Evolutionary conservation across 768 basidiomycete genomes (phyloP), one percentile per base, ranked within the genome.

Genomic region (Stropharia rugosoannulata): DNA sequence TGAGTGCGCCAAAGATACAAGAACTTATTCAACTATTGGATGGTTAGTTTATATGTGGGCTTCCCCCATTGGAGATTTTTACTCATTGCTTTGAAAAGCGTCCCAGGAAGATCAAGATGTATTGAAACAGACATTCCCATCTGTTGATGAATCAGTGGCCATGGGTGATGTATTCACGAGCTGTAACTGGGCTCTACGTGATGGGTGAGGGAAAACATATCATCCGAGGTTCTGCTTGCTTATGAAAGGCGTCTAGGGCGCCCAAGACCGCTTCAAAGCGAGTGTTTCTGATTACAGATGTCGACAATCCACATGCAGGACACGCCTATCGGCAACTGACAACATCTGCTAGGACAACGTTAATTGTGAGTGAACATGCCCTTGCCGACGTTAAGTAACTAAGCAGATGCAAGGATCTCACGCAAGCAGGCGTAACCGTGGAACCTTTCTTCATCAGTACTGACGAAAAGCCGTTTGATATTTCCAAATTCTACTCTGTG

Each of bases 201-300:
- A 94, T 64, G 87, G 90, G 96, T 97, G 57, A 56, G 81, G 63
- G 43, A 39, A 49, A 12, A 39, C 12, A 11, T 44, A 45, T 50
- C 25, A 2, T 32, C 27, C 10, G 41, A 15, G 5, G 18, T 16
- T 16, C 9, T 22, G 13, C 35, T 44, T 32, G 45, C 49, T 53
- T 41, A 22, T 29, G 50, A 25, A 16, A 37, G 39, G 29, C 29
- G 50, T 38, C 18, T 57, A 94, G 92, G 10, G 89, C 91, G 7
- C 86, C 87, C 18, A 93, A 95, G 65, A 92, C 86, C 0, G 92
- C 93, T 2, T 86, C 89, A n/a, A 95, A 96, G 66, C 86, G 95
- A 5, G 82, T 98, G 1, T 98, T 98, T 68, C 74, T 96, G 38
- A 90, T 99, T 41, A 98, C 97, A 0, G 89, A 98, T 66, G 86